Evolutionary conservation across 805 yeast genomes (phyloP).

Genomic region (Schwanniomyces vanrijiae): DNA sequence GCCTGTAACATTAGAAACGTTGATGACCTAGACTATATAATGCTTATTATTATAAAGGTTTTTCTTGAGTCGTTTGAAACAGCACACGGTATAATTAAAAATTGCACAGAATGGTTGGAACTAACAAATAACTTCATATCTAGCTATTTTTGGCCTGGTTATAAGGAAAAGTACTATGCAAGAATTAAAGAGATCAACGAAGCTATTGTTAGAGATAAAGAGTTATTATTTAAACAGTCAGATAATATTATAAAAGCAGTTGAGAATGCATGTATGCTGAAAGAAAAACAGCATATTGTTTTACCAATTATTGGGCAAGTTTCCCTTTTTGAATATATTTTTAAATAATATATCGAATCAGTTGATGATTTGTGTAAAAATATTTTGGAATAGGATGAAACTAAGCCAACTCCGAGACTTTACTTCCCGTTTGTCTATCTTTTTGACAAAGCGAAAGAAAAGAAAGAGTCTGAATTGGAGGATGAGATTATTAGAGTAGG

Average conservation of each 20-base stretch:
- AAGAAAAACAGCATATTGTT: background rate
- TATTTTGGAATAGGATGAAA: constrained; percentile 1
- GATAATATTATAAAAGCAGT: constrained; percentile 3
- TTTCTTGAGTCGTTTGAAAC: constrained; percentile 16
- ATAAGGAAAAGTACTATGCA: constrained; percentile 7
- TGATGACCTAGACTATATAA: constrained; percentile 24
- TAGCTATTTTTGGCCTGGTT: constrained; percentile 14
- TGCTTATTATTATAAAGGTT: constrained; percentile 17
- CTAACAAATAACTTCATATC: constrained; percentile 29
- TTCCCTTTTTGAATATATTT: constrained; percentile 1
- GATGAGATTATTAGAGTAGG: constrained; percentile 14
- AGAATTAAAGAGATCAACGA: constrained; percentile 14
- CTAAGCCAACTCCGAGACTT: background rate
- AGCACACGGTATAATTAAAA: constrained; percentile 15
- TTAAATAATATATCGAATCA: background rate
- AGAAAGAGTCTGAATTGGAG: constrained; percentile 2
- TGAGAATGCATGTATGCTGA: constrained; percentile 1
- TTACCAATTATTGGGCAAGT: constrained; percentile 4
- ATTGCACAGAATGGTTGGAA: constrained; percentile 22
- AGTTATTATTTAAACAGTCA: constrained; percentile 8
- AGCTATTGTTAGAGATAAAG: constrained; percentile 11
- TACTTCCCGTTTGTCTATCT: background rate
- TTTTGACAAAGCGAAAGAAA: background rate
- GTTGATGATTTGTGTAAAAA: constrained; percentile 1
- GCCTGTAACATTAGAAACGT: constrained; percentile 9